Conservation (phyloP, 2,329 filamentous ascomycete species). For the Aspergillus alliaceus region DNA sequence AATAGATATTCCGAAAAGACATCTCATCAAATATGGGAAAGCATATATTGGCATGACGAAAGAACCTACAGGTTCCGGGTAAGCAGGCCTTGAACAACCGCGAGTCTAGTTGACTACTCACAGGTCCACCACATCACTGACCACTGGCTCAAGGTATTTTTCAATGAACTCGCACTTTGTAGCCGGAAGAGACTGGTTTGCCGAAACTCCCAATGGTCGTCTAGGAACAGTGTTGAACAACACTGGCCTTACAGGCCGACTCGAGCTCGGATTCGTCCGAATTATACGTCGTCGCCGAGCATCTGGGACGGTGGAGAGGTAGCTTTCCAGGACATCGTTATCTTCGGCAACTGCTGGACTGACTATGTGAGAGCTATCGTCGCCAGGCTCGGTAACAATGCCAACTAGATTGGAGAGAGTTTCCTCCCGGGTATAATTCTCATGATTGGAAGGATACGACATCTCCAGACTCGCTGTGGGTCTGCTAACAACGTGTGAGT, state of each 20-base stretch:
- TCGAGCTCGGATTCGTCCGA: constrained; percentile 23
- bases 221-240: constrained; percentile 51
- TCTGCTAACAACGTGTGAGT: neutral
- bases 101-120: constrained; percentile 25
- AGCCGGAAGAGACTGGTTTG: constrained; percentile 21
- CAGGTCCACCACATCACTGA: constrained; percentile 46
- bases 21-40: constrained; percentile 56
- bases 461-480: neutral
- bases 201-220: constrained; percentile 39
- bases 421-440: constrained; percentile 1
- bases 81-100: neutral
- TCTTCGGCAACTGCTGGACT: constrained; percentile 55
- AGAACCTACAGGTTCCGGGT: constrained; percentile 40
- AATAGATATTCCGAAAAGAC: constrained; percentile 47
- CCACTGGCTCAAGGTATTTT: constrained; percentile 45
- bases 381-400: constrained; percentile 20
- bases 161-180: constrained; percentile 52
- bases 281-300: constrained; percentile 17
- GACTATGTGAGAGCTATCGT: constrained; percentile 52
- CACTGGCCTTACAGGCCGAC: constrained; percentile 33
- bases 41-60: constrained; percentile 51
- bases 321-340: constrained; percentile 54
- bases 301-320: constrained; percentile 41
- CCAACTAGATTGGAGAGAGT: constrained; percentile 11
- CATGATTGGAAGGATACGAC: neutral